Base-by-base conservation (phyloP, 441 rosid species). In the Pelargonium australe region DNA sequence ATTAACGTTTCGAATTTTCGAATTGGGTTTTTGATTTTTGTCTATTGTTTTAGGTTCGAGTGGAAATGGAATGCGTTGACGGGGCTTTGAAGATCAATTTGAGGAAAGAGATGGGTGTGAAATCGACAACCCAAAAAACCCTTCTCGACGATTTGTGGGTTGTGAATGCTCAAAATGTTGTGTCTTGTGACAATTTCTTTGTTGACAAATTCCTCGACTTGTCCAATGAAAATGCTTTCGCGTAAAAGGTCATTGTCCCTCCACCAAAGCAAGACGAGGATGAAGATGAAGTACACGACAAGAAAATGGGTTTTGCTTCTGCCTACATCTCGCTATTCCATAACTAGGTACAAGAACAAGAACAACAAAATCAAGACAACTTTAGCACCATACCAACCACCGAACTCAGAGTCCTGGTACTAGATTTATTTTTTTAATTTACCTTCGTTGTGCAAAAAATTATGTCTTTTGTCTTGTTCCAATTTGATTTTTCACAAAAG, bases 151-250 rank as follows among this genome's bases (percentile, higher is more conserved):
- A 86, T 14, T 65, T 73, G 8, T 73, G 72, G 68, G 41, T 80
- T 6, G 77, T 70, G 34, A 72, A 79, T 75, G 66, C 64, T 51
- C 86, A 78, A 28, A 85, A 77, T 70, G 86, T 72, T 60, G 65
- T 72, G 28, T 49, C 87, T 14, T 62, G 61, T 28, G 97, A 89
- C 7, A 96, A 89, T 9, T 85, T 80, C 34, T 80, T 77, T 11
- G 95, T 88, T 0, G 96, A 92, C 66, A 89, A 88, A 37, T 77
- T 92, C 41, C 82, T 91, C 41, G 97, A 91, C 77, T 86, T 91
- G 73, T 83, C 90, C 4, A 87, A 86, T 70, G 88, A 80, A 25
- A 84, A 84, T 16, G 86, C 75, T 19, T 82, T 86, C n/a, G 67
- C 72, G n/a, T 82, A 74, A 47, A 77, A 74, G 8, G 53, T 47